A percentile compares a stretch with the other conserved stretches of the same genome.
Evolutionary conservation across 2,329 filamentous ascomycete genomes (phyloP).

Genomic region (Ceratocystis cacaofunesta): DNA sequence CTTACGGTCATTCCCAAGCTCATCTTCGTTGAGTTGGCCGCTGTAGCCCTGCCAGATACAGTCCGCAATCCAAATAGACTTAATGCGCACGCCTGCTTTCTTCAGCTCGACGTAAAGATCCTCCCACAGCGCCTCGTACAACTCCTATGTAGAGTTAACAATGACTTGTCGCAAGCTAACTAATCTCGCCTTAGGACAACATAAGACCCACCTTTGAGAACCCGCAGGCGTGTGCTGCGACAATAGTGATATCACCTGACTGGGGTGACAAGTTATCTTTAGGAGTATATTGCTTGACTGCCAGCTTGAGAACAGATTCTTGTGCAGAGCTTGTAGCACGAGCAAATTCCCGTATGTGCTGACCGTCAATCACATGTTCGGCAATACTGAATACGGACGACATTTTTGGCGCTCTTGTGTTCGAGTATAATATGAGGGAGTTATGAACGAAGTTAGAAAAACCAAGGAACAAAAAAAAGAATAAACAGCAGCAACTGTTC

Average conservation of each 20-base stretch:
- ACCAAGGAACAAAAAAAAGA: no score
- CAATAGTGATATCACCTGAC: constrained; percentile 67
- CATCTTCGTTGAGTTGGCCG: constrained; percentile 58
- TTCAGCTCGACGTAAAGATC: constrained; percentile 51
- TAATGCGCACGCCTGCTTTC: constrained; percentile 48
- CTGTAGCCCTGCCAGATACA: constrained; percentile 73
- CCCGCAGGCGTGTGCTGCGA: constrained; percentile 79
- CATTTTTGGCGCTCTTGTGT: background rate
- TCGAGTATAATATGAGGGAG: background rate
- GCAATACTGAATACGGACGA: constrained; percentile 12
- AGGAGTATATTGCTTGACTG: constrained; percentile 80
- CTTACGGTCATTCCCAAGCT: constrained; percentile 72
- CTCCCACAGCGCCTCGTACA: constrained; percentile 87
- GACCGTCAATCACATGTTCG: constrained; percentile 50
- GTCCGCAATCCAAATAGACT: constrained; percentile 81
- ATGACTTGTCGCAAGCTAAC: background rate
- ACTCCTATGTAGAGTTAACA: constrained; percentile 41
- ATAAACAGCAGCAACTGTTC: no score
- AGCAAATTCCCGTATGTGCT: constrained; percentile 72
- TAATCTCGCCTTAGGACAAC: background rate
- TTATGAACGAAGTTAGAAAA: no score
- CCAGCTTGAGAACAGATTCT: constrained; percentile 57
- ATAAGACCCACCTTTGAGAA: constrained; percentile 58
- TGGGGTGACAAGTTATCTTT: constrained; percentile 51
- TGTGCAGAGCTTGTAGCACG: constrained; percentile 56